phyloP scores from a whole-genome alignment of 352 stramenopile species.

The Globisporangium sylvaticum region DNA sequence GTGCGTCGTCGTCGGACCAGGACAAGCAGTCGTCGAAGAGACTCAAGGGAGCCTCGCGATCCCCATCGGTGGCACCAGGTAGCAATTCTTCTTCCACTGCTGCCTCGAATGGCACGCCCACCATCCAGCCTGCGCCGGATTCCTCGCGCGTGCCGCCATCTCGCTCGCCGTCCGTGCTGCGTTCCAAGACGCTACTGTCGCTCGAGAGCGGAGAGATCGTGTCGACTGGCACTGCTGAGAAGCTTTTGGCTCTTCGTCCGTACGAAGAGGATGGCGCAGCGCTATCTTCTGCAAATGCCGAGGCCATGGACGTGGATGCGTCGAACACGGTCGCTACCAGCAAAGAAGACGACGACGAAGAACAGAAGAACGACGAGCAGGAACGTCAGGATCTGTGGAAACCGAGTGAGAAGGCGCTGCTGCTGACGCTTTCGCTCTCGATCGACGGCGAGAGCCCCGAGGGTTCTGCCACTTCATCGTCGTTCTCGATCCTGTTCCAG shows the following conservation, averaged over 20 bases:
- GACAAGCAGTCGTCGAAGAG: conserved; percentile 31
- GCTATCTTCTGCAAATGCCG: not conserved
- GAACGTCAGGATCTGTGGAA: conserved; percentile 39
- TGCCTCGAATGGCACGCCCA: not conserved
- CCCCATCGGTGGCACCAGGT: conserved; percentile 26
- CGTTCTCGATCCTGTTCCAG: conserved; percentile 60
- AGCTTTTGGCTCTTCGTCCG: conserved; percentile 39
- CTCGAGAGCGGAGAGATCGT: conserved; percentile 41
- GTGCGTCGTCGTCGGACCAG: conserved; percentile 4
- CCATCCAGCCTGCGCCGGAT: conserved; percentile 10
- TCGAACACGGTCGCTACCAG: conserved; percentile 7
- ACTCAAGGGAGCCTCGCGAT: conserved; percentile 34
- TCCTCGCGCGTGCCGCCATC: conserved; percentile 30
- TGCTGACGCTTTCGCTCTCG: conserved; percentile 39
- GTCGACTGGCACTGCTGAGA: conserved; percentile 31
- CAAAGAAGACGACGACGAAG: conserved; percentile 13
- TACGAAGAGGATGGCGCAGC: conserved; percentile 21
- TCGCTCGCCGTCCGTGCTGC: conserved; percentile 45
- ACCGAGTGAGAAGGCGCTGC: conserved; percentile 45
- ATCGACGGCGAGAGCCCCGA: conserved; percentile 32
- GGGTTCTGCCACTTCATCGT: conserved; percentile 20
- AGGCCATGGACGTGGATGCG: conserved; percentile 32
- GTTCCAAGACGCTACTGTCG: conserved; percentile 8
- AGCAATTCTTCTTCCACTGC: not conserved
- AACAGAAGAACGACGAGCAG: not conserved